Evolutionary conservation across 345 rosid species (phyloP), one percentile per base, ranked within the genome.

Genomic region (Arabidopsis suecica): DNA sequence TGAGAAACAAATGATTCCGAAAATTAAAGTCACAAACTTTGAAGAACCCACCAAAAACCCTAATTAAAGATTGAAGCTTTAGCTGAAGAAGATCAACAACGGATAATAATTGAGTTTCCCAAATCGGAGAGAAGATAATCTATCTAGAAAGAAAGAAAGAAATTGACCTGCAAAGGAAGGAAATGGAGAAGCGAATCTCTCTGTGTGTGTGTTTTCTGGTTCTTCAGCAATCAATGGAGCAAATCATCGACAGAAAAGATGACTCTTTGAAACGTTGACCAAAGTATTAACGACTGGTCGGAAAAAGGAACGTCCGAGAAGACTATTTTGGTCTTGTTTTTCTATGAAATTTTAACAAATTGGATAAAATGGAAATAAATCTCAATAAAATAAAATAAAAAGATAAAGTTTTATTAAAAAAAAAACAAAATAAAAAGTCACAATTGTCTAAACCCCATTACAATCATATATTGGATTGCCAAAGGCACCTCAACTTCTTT

Each of bases 241-340:
- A 38, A 38, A 23, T 54, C 25, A 36, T 20, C 25, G 30, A 49
- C 25, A 28, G 32, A 28, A 49, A 50, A 36, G 12, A 23, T 12
- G 67, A 23, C 68, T 71, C 68, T 70, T 25, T 30, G 10, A 53
- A 41, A 53, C 61, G 69, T 61, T 62, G 69, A 62, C 77, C 62
- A 73, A 73, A 63, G 9, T 47, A 62, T 73, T 70, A 73, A 53
- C 70, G 2, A 63, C 77, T 64, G 77, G 77, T 73, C 77, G 64
- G 77, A 73, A 73, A 63, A 62, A 50, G 55, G 76, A 51, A 72
- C 76, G 41, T n/a, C 63, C 56, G 10, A 63, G 45, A 72, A 53
- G 54, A 53, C 63, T 3, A 12, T 25, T 62, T 63, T 73, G 25
- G 55, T 72, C 63, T 48, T 40, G 0, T 40, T 40, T 40, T 3